phyloP scores from a whole-genome alignment of 108 stramenopile genomes.

The Nitzschia sp. region DNA sequence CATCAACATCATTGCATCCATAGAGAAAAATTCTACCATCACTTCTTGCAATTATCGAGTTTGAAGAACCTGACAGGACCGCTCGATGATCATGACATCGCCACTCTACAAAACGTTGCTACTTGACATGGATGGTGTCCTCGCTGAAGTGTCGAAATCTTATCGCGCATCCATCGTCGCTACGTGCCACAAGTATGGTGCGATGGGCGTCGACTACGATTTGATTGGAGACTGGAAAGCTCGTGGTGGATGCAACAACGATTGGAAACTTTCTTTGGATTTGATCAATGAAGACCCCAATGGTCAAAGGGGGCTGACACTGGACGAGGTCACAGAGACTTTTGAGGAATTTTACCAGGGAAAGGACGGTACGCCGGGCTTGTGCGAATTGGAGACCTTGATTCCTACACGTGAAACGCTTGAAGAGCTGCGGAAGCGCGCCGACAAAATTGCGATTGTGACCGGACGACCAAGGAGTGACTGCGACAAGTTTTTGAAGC shows the following conservation, averaged over 20 bases:
- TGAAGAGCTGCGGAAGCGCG: conserved; percentile 60
- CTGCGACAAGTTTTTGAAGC: conserved; percentile 78
- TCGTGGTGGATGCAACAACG: conserved; percentile 88
- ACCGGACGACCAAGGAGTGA: conserved; percentile 88
- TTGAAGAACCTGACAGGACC: too few relatives aligned
- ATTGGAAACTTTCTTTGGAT: conserved; percentile 85
- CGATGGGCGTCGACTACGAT: conserved; percentile 57
- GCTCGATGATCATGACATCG: conserved; percentile 18
- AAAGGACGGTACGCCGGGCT: conserved; percentile 28
- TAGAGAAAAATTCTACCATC: too few relatives aligned
- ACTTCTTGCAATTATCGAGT: too few relatives aligned
- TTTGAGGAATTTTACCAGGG: conserved; percentile 92
- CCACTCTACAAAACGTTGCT: conserved; percentile 49
- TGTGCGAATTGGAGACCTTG: conserved; percentile 75
- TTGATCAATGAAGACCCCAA: conserved; percentile 64
- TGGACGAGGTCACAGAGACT: conserved; percentile 81
- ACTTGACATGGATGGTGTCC: conserved; percentile 95
- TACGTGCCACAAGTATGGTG: conserved; percentile 77
- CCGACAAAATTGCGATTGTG: conserved; percentile 71
- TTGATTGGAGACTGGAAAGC: conserved; percentile 78
- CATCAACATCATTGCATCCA: too few relatives aligned
- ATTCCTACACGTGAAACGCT: conserved; percentile 68
- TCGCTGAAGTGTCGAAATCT: conserved; percentile 84
- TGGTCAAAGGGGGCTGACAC: conserved; percentile 50
- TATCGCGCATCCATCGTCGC: conserved; percentile 77